Base-by-base conservation (phyloP, 192 early-diverging fungal species). In the Spinellus fusiger region DNA sequence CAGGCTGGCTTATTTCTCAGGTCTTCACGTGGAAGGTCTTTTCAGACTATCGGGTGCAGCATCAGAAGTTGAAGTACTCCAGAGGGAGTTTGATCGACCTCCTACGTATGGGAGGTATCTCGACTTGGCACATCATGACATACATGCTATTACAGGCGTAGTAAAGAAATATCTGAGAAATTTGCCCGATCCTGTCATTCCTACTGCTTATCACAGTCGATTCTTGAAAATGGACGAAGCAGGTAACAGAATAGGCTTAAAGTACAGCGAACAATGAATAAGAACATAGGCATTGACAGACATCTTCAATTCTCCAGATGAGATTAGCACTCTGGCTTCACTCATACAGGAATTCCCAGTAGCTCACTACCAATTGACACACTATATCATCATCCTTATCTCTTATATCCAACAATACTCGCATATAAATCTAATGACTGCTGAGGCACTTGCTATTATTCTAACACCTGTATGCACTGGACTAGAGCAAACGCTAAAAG, bases 31-130 rank as follows among this genome's bases (percentile, higher is more conserved):
- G 13, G 63, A 65, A 62, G 69, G 69, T 18, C 55, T 71, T 27
- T 71, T 71, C 58, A 44, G 69, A 55, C 35, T 71, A 22, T 71
- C 69, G 40, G 69, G 69, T n/a, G 64, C 63, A n/a, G 56, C 63
- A 6, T 49, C 69, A 18, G 64, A 66, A 50, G 69, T 71, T 18
- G 63, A 66, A 32, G 23, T 55, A 31, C 40, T 66, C 2, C 52
- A 62, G 15, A 26, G 38, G 33, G 63, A 60, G 8, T 61, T 71
- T 38, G 59, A 71, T 33, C 33, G 33, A 34, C 47, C 54, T 38
- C 69, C 57, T 52, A 51, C 69, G 7, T 62, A 52, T 56, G 54
- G 59, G 34, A 71, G 49, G 28, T 65, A 51, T 16, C 22, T 61
- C 16, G 69, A 66, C 22, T 56, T 71, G 38, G 38, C 59, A 29